phyloP scores from a whole-genome alignment of 2,329 filamentous ascomycete genomes.

The Ascochyta fabae region DNA sequence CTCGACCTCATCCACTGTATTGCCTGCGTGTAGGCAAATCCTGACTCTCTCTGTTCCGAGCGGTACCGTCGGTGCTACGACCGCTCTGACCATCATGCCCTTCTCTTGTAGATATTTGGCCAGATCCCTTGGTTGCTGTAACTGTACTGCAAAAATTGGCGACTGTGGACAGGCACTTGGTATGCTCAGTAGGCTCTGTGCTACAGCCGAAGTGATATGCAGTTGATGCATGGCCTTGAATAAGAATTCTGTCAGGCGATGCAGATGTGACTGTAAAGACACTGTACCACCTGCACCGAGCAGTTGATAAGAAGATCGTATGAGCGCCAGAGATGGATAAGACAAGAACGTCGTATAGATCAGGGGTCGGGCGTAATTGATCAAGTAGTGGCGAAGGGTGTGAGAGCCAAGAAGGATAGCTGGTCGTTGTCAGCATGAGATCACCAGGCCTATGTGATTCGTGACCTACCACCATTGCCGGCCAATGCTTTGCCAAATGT shows the following conservation, averaged over 20 bases:
- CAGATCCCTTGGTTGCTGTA: conserved; percentile 35
- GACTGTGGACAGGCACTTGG: conserved; percentile 36
- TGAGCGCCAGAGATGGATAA: conserved; percentile 51
- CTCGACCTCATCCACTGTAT: conserved; percentile 47
- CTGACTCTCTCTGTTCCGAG: conserved; percentile 49
- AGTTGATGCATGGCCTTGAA: conserved; percentile 27
- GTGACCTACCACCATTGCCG: conserved; percentile 69
- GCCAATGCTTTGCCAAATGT: conserved; percentile 73
- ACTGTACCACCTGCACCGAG: conserved; percentile 30
- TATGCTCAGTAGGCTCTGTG: conserved; percentile 25
- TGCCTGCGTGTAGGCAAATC: conserved; percentile 52
- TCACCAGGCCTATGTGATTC: background rate
- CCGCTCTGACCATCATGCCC: conserved; percentile 46
- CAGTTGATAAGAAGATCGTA: conserved; percentile 45
- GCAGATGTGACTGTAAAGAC: conserved; percentile 32
- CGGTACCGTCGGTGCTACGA: conserved; percentile 52
- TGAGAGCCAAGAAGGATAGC: conserved; percentile 43
- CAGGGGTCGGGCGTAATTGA: conserved; percentile 50
- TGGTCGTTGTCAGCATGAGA: conserved; percentile 2
- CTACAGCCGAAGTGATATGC: conserved; percentile 14
- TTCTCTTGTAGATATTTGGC: conserved; percentile 35
- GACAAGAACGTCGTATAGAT: conserved; percentile 54
- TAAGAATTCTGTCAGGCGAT: conserved; percentile 29
- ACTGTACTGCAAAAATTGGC: conserved; percentile 44
- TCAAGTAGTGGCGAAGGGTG: conserved; percentile 41